Base-by-base conservation (phyloP, 2,329 filamentous ascomycete species). In the Fusarium scirpi region DNA sequence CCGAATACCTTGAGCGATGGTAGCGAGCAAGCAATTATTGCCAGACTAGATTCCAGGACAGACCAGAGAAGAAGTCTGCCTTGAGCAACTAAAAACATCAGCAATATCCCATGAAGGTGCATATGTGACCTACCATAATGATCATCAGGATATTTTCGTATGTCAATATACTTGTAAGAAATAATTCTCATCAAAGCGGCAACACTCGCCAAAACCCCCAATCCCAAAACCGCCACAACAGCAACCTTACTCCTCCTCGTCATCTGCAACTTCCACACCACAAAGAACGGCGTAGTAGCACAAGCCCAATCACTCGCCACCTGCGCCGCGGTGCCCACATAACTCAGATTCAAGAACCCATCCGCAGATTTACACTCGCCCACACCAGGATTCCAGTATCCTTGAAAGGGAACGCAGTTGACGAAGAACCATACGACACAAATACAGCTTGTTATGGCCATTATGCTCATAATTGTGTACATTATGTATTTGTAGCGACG, bases 211-310 rank as follows among this genome's bases (percentile, higher is more conserved):
- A 70, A 10, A 3, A 70, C 29, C 18, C 67, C 69, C 18, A 70
- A 41, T 2, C 67, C 60, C 1, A 71, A 38, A 3, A 71, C 49
- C 2, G 44, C 57, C 2, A 68, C 57, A 4, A 71, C 67, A 1
- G 64, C 61, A 2, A 70, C 48, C 49, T 78, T 78, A 24, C 65
- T 64, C 0, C 72, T 58, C 6, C 53, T 64, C 1, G 70, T 62
- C 73, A 78, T 78, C 44, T 78, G 76, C 1, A 78, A 20, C 0
- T 65, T 63, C 18, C 61, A 51, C 2, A 79, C 51, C 6, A 79
- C 72, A 52, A 78, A 78, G 55, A 77, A 76, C 1, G 77, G 77
- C 4, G 72, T 72, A 8, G 71, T 74, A 13, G 75, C 76, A 27
- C 72, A 77, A 1, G 70, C 62, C 76, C 77, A 78, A 40, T 78